These are phyloP conservation scores for Solanum sparsipilum DNA, from an alignment of 257 asterid species.

Conservation along the genomic window DNA sequence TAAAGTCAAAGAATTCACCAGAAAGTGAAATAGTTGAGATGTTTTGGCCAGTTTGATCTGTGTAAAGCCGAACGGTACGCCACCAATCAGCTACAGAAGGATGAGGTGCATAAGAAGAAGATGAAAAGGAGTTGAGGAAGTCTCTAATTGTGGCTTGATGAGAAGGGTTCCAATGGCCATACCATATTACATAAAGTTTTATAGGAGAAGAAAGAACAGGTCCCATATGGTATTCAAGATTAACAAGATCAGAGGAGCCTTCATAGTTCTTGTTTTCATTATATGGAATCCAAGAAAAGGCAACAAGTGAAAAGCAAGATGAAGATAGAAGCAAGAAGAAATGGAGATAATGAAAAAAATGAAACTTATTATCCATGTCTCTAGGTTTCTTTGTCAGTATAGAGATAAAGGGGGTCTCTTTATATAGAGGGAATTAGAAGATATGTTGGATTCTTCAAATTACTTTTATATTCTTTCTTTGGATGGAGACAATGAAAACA, in stretches of 20 bases:
- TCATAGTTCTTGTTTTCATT: constrained; percentile 43
- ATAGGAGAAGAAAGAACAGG: constrained; percentile 59
- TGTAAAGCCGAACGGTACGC: constrained; percentile 47
- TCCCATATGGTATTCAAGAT: constrained; percentile 77
- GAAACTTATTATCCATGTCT: constrained; percentile 5
- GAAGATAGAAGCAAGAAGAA: constrained; percentile 12
- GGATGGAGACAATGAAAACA: background rate
- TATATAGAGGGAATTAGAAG: background rate
- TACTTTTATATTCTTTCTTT: background rate
- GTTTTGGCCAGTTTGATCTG: constrained; percentile 56
- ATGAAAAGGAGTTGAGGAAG: constrained; percentile 44
- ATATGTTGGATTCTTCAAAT: constrained; percentile 2
- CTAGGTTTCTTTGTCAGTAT: background rate
- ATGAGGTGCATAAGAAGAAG: constrained; percentile 26
- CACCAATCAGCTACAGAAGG: constrained; percentile 82
- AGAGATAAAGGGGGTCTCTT: background rate
- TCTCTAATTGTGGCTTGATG: constrained; percentile 59
- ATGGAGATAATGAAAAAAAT: background rate
- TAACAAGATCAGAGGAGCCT: constrained; percentile 59
- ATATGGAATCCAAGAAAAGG: constrained; percentile 15
- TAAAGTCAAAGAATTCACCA: constrained; percentile 37
- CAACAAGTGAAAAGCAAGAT: constrained; percentile 7
- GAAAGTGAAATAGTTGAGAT: constrained; percentile 30
- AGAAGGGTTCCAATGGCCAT: constrained; percentile 51
- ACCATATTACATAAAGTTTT: constrained; percentile 64